A percentile compares a stretch with the other conserved stretches of the same genome.
These are phyloP conservation scores for Tribonema minus DNA, from an alignment of 108 stramenopile species.

Conservation along the genomic window DNA sequence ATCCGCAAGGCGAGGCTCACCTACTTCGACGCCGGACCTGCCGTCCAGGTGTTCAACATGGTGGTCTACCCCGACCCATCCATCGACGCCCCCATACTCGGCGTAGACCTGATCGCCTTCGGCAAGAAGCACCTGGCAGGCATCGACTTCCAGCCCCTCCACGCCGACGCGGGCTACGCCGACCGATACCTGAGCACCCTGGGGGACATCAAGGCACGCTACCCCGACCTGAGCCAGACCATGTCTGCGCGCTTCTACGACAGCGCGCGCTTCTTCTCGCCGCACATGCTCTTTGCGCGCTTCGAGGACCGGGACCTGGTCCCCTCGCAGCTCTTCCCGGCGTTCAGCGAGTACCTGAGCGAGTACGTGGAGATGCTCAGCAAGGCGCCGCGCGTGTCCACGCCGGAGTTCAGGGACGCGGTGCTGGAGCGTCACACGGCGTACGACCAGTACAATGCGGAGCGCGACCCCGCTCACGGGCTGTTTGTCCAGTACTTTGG, in stretches of 20 bases:
- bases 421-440: conserved; percentile 71
- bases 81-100: conserved; percentile 85
- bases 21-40: conserved; percentile 89
- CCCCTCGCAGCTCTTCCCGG: conserved; percentile 68
- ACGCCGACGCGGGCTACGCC: conserved; percentile 52
- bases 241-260: conserved; percentile 88
- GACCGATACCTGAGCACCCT: conserved; percentile 3
- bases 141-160: conserved; percentile 87
- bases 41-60: conserved; percentile 88
- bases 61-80: conserved; percentile 82
- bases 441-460: conserved; percentile 87
- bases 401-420: background rate
- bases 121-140: conserved; percentile 82
- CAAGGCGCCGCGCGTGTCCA: background rate
- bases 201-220: conserved; percentile 75
- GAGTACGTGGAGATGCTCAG: conserved; percentile 64
- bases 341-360: conserved; percentile 72
- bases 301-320: conserved; percentile 75
- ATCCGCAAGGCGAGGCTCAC: conserved; percentile 72
- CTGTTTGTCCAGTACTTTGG: conserved; percentile 90
- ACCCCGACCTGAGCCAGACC: conserved; percentile 72
- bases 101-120: conserved; percentile 82
- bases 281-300: conserved; percentile 83
- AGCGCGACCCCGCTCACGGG: conserved; percentile 86
- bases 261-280: conserved; percentile 84